Evolutionary conservation across 148 eudicot species (phyloP).

Genomic region (Rhododendron ovatum): DNA sequence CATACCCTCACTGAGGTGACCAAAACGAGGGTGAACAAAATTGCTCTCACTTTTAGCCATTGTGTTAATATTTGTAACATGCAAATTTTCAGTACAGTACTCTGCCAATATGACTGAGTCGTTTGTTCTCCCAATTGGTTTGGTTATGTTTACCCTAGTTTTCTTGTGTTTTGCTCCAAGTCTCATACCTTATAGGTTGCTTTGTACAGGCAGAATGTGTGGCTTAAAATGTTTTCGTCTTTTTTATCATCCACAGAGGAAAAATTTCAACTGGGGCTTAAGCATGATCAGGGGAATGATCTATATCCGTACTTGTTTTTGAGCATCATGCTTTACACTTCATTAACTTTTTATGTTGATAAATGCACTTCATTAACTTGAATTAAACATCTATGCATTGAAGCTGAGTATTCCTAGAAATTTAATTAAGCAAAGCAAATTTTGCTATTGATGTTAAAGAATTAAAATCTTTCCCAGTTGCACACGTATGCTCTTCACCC

Average conservation of each 20-base stretch:
- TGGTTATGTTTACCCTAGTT: neutral
- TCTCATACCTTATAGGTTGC: neutral
- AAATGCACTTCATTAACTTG: conserved; percentile 2
- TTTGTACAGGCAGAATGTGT: neutral
- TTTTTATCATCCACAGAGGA: neutral
- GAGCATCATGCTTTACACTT: neutral
- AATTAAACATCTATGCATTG: neutral
- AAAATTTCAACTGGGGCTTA: neutral
- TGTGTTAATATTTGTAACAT: neutral
- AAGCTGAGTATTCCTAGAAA: neutral
- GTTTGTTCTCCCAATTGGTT: neutral
- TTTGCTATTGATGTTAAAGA: neutral
- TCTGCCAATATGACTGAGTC: neutral
- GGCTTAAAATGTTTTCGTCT: neutral
- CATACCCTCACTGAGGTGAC: no score
- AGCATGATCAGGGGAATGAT: neutral
- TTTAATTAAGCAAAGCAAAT: neutral
- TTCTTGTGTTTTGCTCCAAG: neutral
- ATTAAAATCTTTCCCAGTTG: neutral
- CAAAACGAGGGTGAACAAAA: no score
- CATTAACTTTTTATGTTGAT: neutral
- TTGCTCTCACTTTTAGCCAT: neutral
- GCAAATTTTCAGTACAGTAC: neutral
- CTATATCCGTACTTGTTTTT: neutral
- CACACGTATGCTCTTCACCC: neutral